These are phyloP conservation scores for Solanum boliviense DNA, from an alignment of 257 asterid genomes.

Conservation along the genomic window DNA sequence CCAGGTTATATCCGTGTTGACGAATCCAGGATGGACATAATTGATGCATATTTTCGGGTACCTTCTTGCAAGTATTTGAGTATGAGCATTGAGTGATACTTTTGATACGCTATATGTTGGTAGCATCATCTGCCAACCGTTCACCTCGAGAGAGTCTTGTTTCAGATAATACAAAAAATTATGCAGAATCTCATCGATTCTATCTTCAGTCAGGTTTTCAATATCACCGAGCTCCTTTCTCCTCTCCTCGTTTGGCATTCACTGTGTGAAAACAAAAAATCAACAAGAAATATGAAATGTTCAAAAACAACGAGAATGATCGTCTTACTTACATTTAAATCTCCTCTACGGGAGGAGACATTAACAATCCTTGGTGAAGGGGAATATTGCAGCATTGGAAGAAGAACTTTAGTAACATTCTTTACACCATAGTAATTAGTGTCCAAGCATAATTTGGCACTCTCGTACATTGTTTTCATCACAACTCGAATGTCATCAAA, in stretches of 20 bases:
- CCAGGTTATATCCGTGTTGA: slow-evolving; percentile 59
- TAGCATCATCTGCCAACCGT: slow-evolving; percentile 72
- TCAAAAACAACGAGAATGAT: too few species aligned
- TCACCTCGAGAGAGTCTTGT: slow-evolving; percentile 36
- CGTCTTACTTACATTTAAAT: too few species aligned
- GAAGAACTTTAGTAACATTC: too few species aligned
- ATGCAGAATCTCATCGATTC: slow-evolving; percentile 37
- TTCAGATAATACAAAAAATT: slow-evolving; percentile 37
- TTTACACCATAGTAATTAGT: too few species aligned
- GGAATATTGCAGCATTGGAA: too few species aligned
- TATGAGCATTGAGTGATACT: slow-evolving; percentile 56
- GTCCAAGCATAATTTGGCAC: too few species aligned
- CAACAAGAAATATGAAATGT: neutral
- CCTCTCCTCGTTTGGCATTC: slow-evolving; percentile 43
- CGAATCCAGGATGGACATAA: slow-evolving; percentile 73
- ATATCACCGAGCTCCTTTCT: slow-evolving; percentile 49
- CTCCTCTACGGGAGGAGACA: too few species aligned
- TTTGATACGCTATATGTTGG: slow-evolving; percentile 74
- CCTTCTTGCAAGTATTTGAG: slow-evolving; percentile 54
- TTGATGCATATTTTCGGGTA: slow-evolving; percentile 50
- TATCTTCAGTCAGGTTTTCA: slow-evolving; percentile 48
- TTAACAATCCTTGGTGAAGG: too few species aligned
- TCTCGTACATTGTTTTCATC: too few species aligned
- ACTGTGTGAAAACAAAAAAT: slow-evolving; percentile 22
- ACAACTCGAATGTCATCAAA: too few species aligned